A percentile compares a stretch with the other conserved stretches of the same genome.
phyloP scores from a whole-genome alignment of 352 stramenopile species.

The Phytophthora cryptogea region DNA sequence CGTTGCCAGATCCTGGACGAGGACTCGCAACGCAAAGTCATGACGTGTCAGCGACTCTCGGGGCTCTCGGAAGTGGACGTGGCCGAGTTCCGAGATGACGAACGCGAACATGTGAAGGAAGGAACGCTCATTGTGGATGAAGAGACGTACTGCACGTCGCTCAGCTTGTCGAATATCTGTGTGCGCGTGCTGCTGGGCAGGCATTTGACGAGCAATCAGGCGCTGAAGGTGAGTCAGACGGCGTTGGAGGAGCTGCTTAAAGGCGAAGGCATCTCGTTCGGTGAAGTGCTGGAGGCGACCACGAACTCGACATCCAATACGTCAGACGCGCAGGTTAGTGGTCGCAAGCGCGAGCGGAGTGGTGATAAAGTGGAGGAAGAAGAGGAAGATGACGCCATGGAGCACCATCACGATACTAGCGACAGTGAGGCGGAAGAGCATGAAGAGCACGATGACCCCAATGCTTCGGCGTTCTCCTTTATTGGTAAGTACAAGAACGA shows the following conservation, averaged over 20 bases:
- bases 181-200: constrained; percentile 79
- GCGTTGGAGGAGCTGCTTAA: constrained; percentile 78
- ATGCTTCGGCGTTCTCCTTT: constrained; percentile 64
- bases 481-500: constrained; percentile 67
- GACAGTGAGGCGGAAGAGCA: constrained; percentile 41
- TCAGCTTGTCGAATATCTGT: constrained; percentile 83
- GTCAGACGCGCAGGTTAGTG: constrained; percentile 8
- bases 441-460: constrained; percentile 32
- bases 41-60: constrained; percentile 75
- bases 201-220: constrained; percentile 79
- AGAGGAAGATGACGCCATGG: constrained; percentile 20
- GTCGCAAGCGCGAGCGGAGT: constrained; percentile 33
- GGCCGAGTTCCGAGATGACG: constrained; percentile 83
- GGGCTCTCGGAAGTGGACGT: constrained; percentile 88
- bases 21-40: constrained; percentile 74
- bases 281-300: constrained; percentile 56
- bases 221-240: constrained; percentile 87
- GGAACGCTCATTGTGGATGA: constrained; percentile 83
- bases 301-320: constrained; percentile 1
- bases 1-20: constrained; percentile 87
- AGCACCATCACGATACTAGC: constrained; percentile 28
- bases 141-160: constrained; percentile 78
- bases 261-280: constrained; percentile 70
- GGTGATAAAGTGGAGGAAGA: constrained; percentile 20
- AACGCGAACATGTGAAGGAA: constrained; percentile 88